Base-by-base conservation (phyloP, 176 grass and related monocot species). In the Elaeis guineensis region DNA sequence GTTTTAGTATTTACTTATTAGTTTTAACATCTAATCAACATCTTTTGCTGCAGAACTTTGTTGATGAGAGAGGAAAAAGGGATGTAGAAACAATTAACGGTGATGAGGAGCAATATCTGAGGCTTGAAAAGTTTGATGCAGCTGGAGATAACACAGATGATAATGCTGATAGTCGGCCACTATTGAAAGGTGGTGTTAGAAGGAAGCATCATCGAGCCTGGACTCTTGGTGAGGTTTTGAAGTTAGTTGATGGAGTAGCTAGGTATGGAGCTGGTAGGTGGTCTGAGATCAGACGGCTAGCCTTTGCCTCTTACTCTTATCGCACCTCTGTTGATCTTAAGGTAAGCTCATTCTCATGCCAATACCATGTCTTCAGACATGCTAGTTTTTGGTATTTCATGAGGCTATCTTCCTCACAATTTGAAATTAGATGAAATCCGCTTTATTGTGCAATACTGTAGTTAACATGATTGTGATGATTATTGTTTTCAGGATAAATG, bases 321-420 rank as follows among this genome's bases (percentile, higher is more conserved):
- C 87, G 94, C 21, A 99, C 94, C 52, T 93, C 94, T 21, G 94
- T 99, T 52, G 94, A 99, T 89, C 94, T 99, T 30, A 99, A 99
- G 88, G 94, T 89, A 21, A 52, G 60, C 50, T 68, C 9, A 53
- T 72, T 71, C 64, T 44, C 21, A 50, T 66, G 44, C 15, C 15
- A 12, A 57, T 14, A 12, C 35, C 35, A 6, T 44, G 6, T 12
- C 8, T 44, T 44, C 35, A 44, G 35, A 44, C 11, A 2, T 44
- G 35, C 14, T 0, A 44, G 6, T 44, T 44, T 44, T 12, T 12
- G 9, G 35, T 44, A 44, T 44, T 44, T 44, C 35, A 12, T 44
- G 35, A 44, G 35, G 35, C 35, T 2, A 44, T 44, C 35, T 44
- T 44, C 35, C 35, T 12, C 11, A 12, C 35, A 12, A 12, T 44